These are phyloP conservation scores for Neckera pumila DNA, from an alignment of 225 moss, liverwort and hornwort species.

Conservation along the genomic window DNA sequence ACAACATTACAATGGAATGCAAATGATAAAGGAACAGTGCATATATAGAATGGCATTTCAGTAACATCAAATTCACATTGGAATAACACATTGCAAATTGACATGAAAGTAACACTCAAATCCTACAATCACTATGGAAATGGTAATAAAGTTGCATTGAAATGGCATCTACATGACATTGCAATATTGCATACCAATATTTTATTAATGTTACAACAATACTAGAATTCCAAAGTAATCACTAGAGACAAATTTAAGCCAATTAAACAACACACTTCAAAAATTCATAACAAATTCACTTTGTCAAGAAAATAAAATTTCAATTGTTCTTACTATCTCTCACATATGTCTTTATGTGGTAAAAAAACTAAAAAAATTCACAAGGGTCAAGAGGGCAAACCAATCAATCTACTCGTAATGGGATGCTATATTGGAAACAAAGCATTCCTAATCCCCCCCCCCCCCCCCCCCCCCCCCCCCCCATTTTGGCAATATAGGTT, in stretches of 20 bases:
- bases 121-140: neutral
- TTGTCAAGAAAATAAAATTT: neutral
- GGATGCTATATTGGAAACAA: too few relatives aligned
- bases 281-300: neutral
- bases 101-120: neutral
- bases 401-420: fast-evolving
- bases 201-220: neutral
- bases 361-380: neutral
- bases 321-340: fast-evolving
- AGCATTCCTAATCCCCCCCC: too few relatives aligned
- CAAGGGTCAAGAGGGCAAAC: neutral
- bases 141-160: neutral
- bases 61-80: neutral
- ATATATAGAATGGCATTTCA: too few relatives aligned
- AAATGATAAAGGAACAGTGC: neutral
- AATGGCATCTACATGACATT: neutral
- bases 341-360: neutral
- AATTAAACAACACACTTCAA: neutral
- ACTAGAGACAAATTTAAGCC: fast-evolving
- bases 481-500: too few relatives aligned
- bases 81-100: fast-evolving
- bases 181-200: too few relatives aligned
- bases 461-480: too few relatives aligned
- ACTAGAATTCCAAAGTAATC: neutral
- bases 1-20: neutral